Conservation (phyloP, 768 basidiomycete genomes). For the Pulveroboletus sp. region DNA sequence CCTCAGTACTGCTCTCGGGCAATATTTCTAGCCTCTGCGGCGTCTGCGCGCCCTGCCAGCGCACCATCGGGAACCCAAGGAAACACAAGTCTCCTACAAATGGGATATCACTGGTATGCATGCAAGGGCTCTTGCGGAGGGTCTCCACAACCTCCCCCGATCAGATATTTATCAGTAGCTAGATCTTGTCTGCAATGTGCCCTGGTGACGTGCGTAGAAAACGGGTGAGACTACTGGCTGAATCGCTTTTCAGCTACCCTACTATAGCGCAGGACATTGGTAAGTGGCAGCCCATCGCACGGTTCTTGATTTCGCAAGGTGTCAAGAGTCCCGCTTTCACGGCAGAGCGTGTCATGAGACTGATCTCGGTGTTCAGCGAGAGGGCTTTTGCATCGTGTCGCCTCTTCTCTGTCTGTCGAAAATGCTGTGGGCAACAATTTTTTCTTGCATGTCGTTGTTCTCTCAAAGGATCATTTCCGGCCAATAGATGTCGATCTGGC, state of each 20-base stretch:
- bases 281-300: constrained; percentile 27
- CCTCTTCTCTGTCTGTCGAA: not conserved
- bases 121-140: constrained; percentile 52
- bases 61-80: constrained; percentile 53
- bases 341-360: constrained; percentile 38
- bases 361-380: constrained; percentile 53
- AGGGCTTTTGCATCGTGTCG: constrained; percentile 49
- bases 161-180: constrained; percentile 59
- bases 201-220: constrained; percentile 50
- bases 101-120: no score
- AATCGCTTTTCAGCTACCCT: constrained; percentile 1
- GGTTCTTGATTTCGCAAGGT: not conserved
- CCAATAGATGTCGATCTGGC: constrained; percentile 40
- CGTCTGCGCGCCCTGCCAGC: constrained; percentile 42
- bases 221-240: constrained; percentile 34
- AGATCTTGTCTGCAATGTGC: constrained; percentile 53
- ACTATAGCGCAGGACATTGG: constrained; percentile 46
- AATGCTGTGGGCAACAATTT: not conserved
- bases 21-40: constrained; percentile 38
- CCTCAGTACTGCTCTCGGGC: constrained; percentile 37
- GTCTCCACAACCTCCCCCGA: constrained; percentile 49
- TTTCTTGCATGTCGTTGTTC: no score
- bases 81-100: constrained; percentile 47
- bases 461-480: no score
- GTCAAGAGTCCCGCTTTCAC: constrained; percentile 50